phyloP scores from a whole-genome alignment of 1,139 yeast genomes.

The Hanseniaspora sp. region DNA sequence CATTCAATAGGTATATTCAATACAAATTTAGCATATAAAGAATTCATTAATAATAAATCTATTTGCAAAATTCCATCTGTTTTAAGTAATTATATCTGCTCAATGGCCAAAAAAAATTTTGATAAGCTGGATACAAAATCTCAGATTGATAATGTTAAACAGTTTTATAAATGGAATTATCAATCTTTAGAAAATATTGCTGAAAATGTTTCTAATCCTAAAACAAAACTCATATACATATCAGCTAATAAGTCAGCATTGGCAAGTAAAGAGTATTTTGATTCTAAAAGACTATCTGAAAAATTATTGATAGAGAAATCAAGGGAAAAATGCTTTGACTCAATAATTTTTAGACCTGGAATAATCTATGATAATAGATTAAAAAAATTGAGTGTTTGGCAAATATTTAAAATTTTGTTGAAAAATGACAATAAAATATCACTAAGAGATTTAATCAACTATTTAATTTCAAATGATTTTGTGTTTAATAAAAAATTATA shows the following conservation, averaged over 20 bases:
- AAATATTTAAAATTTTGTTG: not conserved
- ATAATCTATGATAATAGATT: conserved; percentile 1
- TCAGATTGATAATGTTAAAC: not conserved
- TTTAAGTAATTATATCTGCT: not conserved
- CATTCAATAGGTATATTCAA: conserved; percentile 13
- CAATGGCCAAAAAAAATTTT: not conserved
- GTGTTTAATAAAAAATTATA: not conserved
- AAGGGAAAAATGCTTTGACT: not conserved
- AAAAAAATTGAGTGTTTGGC: not conserved
- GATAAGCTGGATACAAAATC: not conserved
- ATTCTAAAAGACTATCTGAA: conserved; percentile 9
- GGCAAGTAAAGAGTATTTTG: not conserved
- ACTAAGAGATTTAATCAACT: conserved; percentile 10
- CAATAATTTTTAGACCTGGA: conserved; percentile 4
- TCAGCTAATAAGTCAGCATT: conserved; percentile 10
- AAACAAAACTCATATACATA: conserved; percentile 3
- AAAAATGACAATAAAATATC: not conserved
- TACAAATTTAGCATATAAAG: conserved; percentile 4
- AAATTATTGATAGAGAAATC: not conserved
- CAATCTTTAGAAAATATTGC: not conserved
- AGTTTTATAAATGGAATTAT: conserved; percentile 7
- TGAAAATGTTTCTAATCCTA: not conserved
- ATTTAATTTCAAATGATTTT: conserved; percentile 4
- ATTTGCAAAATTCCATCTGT: conserved; percentile 1
- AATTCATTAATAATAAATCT: conserved; percentile 1